A percentile compares a stretch with the other conserved stretches of the same genome.
phyloP scores from a whole-genome alignment of 192 early-diverging fungal genomes.

The Coemansia interrupta region DNA sequence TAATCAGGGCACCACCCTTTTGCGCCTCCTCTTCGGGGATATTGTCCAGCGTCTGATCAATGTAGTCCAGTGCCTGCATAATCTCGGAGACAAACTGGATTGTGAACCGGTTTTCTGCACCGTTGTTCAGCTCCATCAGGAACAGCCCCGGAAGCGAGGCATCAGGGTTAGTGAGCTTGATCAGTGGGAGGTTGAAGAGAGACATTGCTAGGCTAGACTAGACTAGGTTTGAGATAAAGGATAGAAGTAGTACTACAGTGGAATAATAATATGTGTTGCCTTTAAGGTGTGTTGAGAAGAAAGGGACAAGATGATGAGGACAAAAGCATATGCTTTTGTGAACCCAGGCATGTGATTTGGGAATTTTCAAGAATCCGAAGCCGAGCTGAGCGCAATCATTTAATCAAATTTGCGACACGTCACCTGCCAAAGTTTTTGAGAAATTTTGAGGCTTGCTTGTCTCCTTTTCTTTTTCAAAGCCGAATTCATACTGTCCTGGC shows the following conservation, averaged over 20 bases:
- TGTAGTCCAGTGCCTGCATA: constrained; percentile 56
- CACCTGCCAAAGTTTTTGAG: too few species aligned
- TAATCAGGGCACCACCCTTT: constrained; percentile 58
- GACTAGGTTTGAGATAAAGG: background rate
- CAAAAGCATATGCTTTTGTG: too few species aligned
- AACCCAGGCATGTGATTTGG: too few species aligned
- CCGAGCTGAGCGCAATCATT: too few species aligned
- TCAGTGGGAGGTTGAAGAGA: constrained; percentile 36
- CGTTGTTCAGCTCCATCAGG: constrained; percentile 61
- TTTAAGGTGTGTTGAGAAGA: background rate
- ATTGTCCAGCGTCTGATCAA: constrained; percentile 49
- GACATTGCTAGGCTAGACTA: constrained; percentile 15
- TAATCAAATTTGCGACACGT: too few species aligned
- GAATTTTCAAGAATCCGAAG: too few species aligned
- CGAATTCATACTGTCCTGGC: too few species aligned
- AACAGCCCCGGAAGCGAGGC: constrained; percentile 51
- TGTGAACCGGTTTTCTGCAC: constrained; percentile 66
- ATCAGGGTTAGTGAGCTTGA: constrained; percentile 44
- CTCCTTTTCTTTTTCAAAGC: too few species aligned
- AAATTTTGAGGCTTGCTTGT: too few species aligned
- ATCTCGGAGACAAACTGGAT: constrained; percentile 57
- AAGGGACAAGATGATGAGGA: background rate
- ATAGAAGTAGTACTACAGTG: too few species aligned
- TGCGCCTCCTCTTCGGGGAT: constrained; percentile 36
- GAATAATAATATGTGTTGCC: background rate